Base-by-base conservation (phyloP, 768 basidiomycete species). In the Collybia sp. region DNA sequence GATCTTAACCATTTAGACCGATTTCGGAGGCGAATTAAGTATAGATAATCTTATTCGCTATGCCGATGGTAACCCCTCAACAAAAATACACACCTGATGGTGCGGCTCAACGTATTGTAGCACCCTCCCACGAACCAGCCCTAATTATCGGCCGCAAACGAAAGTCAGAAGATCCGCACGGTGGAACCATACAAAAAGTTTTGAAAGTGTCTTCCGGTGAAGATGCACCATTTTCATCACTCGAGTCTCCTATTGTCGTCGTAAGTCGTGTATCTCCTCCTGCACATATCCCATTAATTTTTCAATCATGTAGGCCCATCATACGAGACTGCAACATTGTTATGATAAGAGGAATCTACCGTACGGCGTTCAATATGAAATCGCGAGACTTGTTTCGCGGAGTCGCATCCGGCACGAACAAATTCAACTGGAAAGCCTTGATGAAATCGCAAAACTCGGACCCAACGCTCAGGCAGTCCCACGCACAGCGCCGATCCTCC, bases 341-440 rank as follows among this genome's bases (percentile, higher is more conserved):
- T 58, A 73, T 40, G 53, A 67, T n/a, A 20, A 38, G 6, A 54
- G 57, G 31, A 56, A 58, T 1, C 47, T 77, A 4, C 63, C 69
- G 2, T 74, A 67, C 46, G 75, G 77, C 8, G 72, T 71, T 1
- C 79, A 76, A 44, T 82, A 74, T 61, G 77, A 81, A 52, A 67
- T 82, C 18, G 75, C 71, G 0, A 70, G 77, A 1, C 60, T 70
- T 15, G 58, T 75, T 38, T 64, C 65, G 17, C 52, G 52, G 1
- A 56, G 59, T 1, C 47, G 46, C 8, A 47, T 71, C 11, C 19
- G 54, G 5, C 71, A 65, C 43, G 54, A 64, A 0, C 45, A 65
- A 2, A 57, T 78, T 17, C 20, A 43, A 1, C 48, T 70, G 18
- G 40, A 49, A 1, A 47, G 49, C 17, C 55, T 79, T 1, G 56